A percentile compares a stretch with the other conserved stretches of the same genome.
Conservation (phyloP, 495 filamentous ascomycete species). For the Talaromyces trachyspermus region DNA sequence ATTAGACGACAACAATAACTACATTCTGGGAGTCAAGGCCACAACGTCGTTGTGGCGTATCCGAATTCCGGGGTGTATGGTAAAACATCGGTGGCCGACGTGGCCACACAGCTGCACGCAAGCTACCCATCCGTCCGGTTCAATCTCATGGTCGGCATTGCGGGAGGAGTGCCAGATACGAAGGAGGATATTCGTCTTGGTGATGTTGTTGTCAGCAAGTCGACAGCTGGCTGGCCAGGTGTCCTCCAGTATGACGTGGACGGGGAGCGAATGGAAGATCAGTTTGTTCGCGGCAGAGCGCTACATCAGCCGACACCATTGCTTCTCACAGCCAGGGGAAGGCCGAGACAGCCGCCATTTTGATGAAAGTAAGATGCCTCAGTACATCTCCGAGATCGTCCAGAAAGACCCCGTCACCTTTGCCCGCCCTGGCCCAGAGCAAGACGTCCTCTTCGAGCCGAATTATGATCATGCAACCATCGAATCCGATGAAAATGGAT, state of each 20-base stretch:
- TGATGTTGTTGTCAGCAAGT: slow-evolving; percentile 26
- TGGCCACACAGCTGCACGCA: slow-evolving; percentile 23
- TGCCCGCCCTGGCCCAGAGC: slow-evolving; percentile 14
- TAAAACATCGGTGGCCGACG: slow-evolving; percentile 21
- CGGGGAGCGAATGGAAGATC: slow-evolving; percentile 10
- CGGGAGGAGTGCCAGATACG: slow-evolving; percentile 27
- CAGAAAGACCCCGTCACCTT: slow-evolving; percentile 18
- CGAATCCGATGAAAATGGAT: slow-evolving; percentile 13
- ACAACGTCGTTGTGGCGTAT: slow-evolving; percentile 34
- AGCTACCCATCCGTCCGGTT: slow-evolving; percentile 27
- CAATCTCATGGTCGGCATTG: slow-evolving; percentile 37
- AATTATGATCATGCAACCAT: slow-evolving; percentile 17
- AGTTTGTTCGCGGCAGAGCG: slow-evolving; percentile 17
- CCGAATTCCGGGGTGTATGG: slow-evolving; percentile 16
- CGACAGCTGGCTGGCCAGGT: slow-evolving; percentile 12
- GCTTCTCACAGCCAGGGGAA: slow-evolving; percentile 21
- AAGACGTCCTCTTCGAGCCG: slow-evolving; percentile 24
- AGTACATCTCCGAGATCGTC: slow-evolving; percentile 18
- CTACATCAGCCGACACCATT: slow-evolving; percentile 20
- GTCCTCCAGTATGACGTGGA: slow-evolving; percentile 21
- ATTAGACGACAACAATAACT: slow-evolving; percentile 15
- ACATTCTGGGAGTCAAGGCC: slow-evolving; percentile 21
- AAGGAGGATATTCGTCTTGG: slow-evolving; percentile 27
- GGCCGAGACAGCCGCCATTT: slow-evolving; percentile 17
- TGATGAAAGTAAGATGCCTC: slow-evolving; percentile 14